Evolutionary conservation across 305 asterid genomes (phyloP).

Genomic region (Solanum hybrid): DNA sequence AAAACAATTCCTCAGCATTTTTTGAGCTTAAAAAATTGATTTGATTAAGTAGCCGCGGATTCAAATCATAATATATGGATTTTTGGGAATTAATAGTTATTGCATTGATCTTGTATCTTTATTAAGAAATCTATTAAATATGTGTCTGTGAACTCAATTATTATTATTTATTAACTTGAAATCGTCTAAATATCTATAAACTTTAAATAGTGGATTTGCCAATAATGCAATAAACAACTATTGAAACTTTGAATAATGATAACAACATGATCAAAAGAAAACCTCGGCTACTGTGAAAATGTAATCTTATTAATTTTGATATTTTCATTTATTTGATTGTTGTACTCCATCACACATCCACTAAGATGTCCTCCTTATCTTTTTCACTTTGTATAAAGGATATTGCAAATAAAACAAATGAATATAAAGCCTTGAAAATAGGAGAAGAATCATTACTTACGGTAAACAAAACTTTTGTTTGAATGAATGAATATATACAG

Average conservation of each 20-base stretch:
- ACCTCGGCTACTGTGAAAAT: slow-evolving; percentile 18
- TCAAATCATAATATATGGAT: no score
- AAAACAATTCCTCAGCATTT: no score
- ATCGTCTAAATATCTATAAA: rapidly evolving
- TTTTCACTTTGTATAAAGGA: slow-evolving; percentile 5
- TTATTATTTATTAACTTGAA: not conserved
- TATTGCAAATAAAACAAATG: not conserved
- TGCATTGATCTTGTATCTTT: not conserved
- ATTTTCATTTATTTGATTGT: not conserved
- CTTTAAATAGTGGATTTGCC: rapidly evolving
- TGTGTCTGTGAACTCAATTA: rapidly evolving
- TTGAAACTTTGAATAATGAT: slow-evolving; percentile 30
- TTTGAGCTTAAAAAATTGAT: no score
- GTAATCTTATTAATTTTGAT: not conserved
- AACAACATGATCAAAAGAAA: slow-evolving; percentile 17
- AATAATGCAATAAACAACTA: not conserved
- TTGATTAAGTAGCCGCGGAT: no score
- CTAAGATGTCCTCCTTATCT: slow-evolving; percentile 3
- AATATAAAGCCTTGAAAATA: slow-evolving; percentile 20
- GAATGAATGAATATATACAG: not conserved
- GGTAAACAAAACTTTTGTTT: slow-evolving; percentile 13
- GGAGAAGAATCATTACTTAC: slow-evolving; percentile 13
- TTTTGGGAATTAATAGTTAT: not conserved
- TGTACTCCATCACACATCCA: slow-evolving; percentile 7
- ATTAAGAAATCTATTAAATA: not conserved